These are phyloP conservation scores for Talaromyces wortmannii DNA, from an alignment of 495 filamentous ascomycete genomes.

Conservation along the genomic window DNA sequence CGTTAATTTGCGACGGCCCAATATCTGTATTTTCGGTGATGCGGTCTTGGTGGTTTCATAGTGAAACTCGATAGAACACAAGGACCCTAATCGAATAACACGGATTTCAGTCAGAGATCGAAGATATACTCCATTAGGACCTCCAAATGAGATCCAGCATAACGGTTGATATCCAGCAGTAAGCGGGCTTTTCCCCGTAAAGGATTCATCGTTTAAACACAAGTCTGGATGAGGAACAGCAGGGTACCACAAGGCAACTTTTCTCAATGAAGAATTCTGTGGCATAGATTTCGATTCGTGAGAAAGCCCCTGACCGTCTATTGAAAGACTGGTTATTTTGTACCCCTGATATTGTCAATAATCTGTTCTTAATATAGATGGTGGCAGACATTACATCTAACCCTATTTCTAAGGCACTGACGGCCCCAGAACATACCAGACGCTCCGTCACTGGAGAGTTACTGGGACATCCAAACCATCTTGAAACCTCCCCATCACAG, in stretches of 20 bases:
- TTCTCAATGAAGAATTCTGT: slow-evolving; percentile 7
- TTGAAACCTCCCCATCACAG: not conserved
- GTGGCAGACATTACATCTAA: not conserved
- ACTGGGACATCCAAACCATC: not conserved
- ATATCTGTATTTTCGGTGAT: slow-evolving; percentile 7
- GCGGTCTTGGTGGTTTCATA: slow-evolving; percentile 8
- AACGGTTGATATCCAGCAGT: slow-evolving; percentile 9
- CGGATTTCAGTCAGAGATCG: slow-evolving; percentile 9
- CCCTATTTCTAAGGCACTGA: not conserved
- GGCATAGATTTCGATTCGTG: not conserved
- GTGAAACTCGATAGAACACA: slow-evolving; percentile 11
- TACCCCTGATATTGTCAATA: not conserved
- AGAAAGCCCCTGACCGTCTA: not conserved
- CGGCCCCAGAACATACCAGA: not conserved
- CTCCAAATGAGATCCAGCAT: slow-evolving; percentile 13
- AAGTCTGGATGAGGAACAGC: slow-evolving; percentile 6
- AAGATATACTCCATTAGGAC: slow-evolving; percentile 11
- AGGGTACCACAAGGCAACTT: slow-evolving; percentile 9
- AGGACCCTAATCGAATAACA: slow-evolving; percentile 5
- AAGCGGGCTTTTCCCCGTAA: slow-evolving; percentile 3
- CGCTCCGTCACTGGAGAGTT: not conserved
- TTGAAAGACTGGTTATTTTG: not conserved
- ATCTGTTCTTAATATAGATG: not conserved
- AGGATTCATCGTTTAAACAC: slow-evolving; percentile 8
- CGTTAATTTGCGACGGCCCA: slow-evolving; percentile 9